These are phyloP conservation scores for Botrytis pseudocinerea DNA, from an alignment of 2,329 filamentous ascomycete genomes.

Conservation along the genomic window DNA sequence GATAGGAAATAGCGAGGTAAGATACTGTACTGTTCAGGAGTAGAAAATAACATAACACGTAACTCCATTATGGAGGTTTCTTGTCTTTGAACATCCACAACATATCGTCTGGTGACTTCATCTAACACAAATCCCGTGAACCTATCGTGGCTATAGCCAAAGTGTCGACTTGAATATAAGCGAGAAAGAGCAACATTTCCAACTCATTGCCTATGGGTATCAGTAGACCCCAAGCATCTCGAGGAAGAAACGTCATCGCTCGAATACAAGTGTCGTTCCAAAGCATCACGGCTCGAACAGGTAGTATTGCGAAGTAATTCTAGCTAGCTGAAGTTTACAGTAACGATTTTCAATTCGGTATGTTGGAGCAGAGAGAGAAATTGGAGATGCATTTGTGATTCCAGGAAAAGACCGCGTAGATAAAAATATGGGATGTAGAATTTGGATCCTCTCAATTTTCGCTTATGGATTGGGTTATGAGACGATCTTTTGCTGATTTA, in stretches of 20 bases:
- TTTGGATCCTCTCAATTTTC: background rate
- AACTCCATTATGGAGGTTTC: background rate
- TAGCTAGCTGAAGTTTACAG: too few species aligned
- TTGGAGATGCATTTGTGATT: background rate
- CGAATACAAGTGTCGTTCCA: too few species aligned
- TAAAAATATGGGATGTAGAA: background rate
- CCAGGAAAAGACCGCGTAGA: background rate
- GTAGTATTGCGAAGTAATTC: too few species aligned
- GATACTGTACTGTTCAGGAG: background rate
- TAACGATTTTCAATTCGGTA: background rate
- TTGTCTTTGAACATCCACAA: background rate
- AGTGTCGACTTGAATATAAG: background rate
- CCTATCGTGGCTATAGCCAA: background rate
- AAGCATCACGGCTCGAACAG: too few species aligned
- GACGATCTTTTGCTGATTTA: fast-evolving
- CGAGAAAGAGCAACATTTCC: too few species aligned
- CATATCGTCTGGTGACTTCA: background rate
- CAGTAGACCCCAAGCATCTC: too few species aligned
- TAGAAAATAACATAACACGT: background rate
- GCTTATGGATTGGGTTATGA: background rate
- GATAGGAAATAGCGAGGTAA: background rate
- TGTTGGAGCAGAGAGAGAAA: background rate
- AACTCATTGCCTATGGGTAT: too few species aligned
- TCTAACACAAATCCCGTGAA: background rate
- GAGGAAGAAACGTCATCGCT: too few species aligned